phyloP scores from a whole-genome alignment of 148 eudicot genomes.

The Cornus controversa region DNA sequence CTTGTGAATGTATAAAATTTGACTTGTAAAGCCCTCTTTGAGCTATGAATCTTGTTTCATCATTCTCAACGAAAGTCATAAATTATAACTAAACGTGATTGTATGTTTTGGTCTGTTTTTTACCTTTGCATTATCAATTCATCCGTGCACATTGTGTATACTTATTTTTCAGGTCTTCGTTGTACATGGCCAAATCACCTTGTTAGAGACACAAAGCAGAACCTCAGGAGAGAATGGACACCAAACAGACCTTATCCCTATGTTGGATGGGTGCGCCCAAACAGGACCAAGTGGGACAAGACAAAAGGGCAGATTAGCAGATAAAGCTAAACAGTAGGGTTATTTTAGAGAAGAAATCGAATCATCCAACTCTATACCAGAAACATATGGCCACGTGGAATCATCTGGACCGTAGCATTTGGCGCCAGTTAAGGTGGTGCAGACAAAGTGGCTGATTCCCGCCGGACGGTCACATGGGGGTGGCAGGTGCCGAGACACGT shows the following conservation, averaged over 20 bases:
- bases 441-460: constrained; percentile 12
- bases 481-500: neutral
- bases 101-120: too few relatives aligned
- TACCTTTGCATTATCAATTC: too few relatives aligned
- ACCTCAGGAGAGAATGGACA: too few relatives aligned
- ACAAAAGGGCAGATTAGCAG: neutral
- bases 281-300: neutral
- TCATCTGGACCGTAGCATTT: neutral
- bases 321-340: neutral
- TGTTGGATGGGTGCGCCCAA: neutral
- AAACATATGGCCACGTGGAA: neutral
- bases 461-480: constrained; percentile 6
- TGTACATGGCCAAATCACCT: too few relatives aligned
- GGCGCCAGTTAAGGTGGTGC: constrained; percentile 1
- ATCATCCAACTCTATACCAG: neutral
- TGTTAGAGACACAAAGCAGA: too few relatives aligned
- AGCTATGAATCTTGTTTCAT: neutral
- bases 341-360: neutral
- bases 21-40: too few relatives aligned
- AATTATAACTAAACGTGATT: too few relatives aligned
- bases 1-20: neutral
- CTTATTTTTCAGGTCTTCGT: too few relatives aligned
- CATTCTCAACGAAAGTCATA: neutral
- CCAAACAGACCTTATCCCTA: too few relatives aligned
- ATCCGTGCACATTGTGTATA: too few relatives aligned